These are phyloP conservation scores for Zygotorulaspora danielsina DNA, from an alignment of 805 yeast species.

Conservation along the genomic window DNA sequence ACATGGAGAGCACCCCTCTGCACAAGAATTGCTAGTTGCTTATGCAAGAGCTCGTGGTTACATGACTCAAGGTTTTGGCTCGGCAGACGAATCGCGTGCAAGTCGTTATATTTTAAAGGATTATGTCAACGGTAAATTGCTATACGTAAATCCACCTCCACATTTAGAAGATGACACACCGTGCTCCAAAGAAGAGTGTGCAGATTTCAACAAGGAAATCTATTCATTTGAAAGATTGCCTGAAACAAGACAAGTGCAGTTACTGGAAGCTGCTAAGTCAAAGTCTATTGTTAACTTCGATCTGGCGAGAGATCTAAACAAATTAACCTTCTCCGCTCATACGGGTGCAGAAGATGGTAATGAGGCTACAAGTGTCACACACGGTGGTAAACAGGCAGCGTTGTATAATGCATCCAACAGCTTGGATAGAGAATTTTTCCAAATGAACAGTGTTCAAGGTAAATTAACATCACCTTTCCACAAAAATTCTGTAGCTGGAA, in stretches of 20 bases:
- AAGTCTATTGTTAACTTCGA: conserved; percentile 60
- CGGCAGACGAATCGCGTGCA: conserved; percentile 95
- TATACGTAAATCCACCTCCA: conserved; percentile 89
- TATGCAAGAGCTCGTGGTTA: conserved; percentile 96
- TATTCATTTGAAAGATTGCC: conserved; percentile 65
- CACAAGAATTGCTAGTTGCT: conserved; percentile 82
- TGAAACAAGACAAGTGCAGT: conserved; percentile 68
- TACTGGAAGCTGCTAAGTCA: conserved; percentile 54
- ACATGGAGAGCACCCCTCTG: conserved; percentile 68
- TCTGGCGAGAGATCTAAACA: conserved; percentile 62
- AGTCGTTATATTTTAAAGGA: conserved; percentile 89
- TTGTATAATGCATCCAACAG: conserved; percentile 74
- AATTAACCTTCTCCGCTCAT: conserved; percentile 76
- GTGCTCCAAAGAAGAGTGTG: conserved; percentile 47
- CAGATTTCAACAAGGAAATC: conserved; percentile 68
- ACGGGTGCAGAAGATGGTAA: conserved; percentile 46
- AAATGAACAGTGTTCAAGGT: conserved; percentile 60
- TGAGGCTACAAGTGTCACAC: conserved; percentile 51
- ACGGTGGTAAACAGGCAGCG: conserved; percentile 83
- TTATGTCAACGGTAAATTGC: conserved; percentile 85
- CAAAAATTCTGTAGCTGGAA: conserved; percentile 34
- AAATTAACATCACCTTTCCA: conserved; percentile 72
- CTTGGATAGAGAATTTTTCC: conserved; percentile 81
- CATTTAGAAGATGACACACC: conserved; percentile 52
- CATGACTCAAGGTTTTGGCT: conserved; percentile 95